These are phyloP conservation scores for Suhomyces bolitotheri DNA, from an alignment of 1,139 yeast genomes.

Conservation along the genomic window DNA sequence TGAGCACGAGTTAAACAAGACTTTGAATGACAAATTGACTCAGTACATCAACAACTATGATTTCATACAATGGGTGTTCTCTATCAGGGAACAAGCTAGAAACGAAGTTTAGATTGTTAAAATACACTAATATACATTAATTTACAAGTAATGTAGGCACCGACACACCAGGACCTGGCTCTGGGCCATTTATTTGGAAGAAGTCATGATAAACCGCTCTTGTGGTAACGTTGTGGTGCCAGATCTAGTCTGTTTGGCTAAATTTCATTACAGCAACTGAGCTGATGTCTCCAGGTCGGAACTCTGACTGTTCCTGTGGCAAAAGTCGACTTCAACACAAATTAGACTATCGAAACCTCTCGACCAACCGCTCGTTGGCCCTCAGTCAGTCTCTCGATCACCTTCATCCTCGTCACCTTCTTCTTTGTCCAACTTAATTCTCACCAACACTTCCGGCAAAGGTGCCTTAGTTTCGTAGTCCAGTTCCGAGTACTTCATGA, in stretches of 20 bases:
- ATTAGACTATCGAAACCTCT: no score
- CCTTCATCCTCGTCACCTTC: constrained; percentile 22
- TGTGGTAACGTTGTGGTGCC: no score
- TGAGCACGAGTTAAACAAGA: constrained; percentile 23
- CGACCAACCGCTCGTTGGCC: no score
- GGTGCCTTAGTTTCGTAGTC: constrained; percentile 43
- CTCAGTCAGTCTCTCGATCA: no score
- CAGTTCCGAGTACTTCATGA: constrained; percentile 47
- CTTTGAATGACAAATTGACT: constrained; percentile 21
- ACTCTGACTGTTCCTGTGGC: no score
- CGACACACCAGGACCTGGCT: no score
- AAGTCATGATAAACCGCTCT: no score
- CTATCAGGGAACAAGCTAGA: constrained; percentile 22
- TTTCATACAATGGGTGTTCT: constrained; percentile 33
- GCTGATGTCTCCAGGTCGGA: no score
- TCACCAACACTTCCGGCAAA: constrained; percentile 61
- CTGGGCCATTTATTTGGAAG: no score
- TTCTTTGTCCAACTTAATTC: constrained; percentile 54
- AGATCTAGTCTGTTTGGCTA: no score
- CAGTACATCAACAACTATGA: constrained; percentile 20
- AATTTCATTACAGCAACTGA: no score
- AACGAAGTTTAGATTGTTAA: constrained; percentile 1
- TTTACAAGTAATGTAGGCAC: constrained; percentile 1
- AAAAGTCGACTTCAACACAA: no score
- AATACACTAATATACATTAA: constrained; percentile 6